Percentiles rank a stretch among this genome's conserved stretches.
Evolutionary conservation across 176 grass and related monocot genomes (phyloP).

Genomic region (Secale cereale): DNA sequence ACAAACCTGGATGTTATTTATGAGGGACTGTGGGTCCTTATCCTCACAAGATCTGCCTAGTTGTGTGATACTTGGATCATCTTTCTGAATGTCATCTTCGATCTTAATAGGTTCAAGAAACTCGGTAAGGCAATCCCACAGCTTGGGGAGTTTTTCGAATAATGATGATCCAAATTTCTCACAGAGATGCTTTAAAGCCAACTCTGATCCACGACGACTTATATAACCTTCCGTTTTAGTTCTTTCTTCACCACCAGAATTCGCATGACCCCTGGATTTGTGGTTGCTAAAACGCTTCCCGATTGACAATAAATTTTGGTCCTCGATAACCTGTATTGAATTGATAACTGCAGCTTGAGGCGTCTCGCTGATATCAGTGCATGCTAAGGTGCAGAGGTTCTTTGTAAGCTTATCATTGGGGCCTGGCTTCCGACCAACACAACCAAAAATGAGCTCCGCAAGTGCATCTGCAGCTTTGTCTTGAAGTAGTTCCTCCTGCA

Average conservation of each 20-base stretch:
- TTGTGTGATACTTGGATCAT: conserved; percentile 54
- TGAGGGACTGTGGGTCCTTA: conserved; percentile 86
- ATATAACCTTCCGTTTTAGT: conserved; percentile 84
- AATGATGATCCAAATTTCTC: conserved; percentile 84
- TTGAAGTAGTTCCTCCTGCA: conserved; percentile 95
- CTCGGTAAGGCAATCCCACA: conserved; percentile 95
- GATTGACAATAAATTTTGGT: conserved; percentile 79
- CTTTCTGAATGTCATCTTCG: conserved; percentile 39
- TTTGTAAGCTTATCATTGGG: conserved; percentile 97
- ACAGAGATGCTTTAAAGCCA: conserved; percentile 86
- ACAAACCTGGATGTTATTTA: conserved; percentile 98
- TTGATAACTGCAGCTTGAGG: conserved; percentile 88
- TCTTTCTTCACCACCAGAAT: conserved; percentile 66
- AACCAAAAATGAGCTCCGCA: conserved; percentile 88
- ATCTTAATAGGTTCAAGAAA: conserved; percentile 67
- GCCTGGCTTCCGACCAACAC: conserved; percentile 91
- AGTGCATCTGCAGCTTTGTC: conserved; percentile 96
- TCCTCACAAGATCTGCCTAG: conserved; percentile 68
- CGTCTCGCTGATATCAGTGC: conserved; percentile 74
- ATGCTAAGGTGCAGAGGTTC: conserved; percentile 89
- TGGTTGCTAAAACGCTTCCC: conserved; percentile 58
- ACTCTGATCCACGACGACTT: conserved; percentile 84
- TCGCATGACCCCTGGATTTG: conserved; percentile 52
- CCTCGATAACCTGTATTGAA: conserved; percentile 90
- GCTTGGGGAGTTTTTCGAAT: conserved; percentile 86